Conservation (phyloP, 2,329 filamentous ascomycete genomes). For the Xylaria sp. region DNA sequence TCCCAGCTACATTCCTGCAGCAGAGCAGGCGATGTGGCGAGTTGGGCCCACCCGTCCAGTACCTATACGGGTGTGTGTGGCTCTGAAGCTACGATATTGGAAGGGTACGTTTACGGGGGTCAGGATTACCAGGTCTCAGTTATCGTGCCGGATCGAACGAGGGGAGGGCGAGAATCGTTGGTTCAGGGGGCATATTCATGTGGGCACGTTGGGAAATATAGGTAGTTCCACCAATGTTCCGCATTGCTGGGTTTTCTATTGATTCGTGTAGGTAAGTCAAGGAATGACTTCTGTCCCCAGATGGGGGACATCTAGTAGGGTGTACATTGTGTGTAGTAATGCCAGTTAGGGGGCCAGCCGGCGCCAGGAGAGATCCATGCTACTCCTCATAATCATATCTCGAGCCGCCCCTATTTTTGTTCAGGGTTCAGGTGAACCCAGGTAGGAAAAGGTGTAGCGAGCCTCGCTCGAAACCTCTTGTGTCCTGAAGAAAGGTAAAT, state of each 20-base stretch:
- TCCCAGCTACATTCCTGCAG: too few relatives aligned
- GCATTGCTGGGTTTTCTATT: too few relatives aligned
- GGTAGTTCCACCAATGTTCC: too few relatives aligned
- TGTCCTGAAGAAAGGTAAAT: slow-evolving; percentile 2
- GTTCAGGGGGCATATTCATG: too few relatives aligned
- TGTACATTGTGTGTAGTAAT: slow-evolving; percentile 22
- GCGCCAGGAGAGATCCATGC: not conserved
- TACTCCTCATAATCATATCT: too few relatives aligned
- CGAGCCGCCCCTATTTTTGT: slow-evolving; percentile 1
- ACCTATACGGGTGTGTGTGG: too few relatives aligned
- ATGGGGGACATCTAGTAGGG: slow-evolving; percentile 21
- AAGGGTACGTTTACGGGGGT: not conserved
- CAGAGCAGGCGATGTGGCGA: not conserved
- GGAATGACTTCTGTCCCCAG: slow-evolving; percentile 6
- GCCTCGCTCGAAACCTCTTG: not conserved
- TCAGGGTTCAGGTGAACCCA: slow-evolving; percentile 6
- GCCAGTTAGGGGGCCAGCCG: slow-evolving; percentile 15
- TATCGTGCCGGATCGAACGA: not conserved
- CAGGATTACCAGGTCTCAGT: not conserved
- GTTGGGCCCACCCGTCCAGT: not conserved
- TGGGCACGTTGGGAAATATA: too few relatives aligned
- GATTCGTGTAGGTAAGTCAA: too few relatives aligned
- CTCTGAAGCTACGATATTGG: not conserved
- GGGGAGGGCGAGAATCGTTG: not conserved
- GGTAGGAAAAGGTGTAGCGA: slow-evolving; percentile 7